Evolutionary conservation across 768 basidiomycete genomes (phyloP).

Genomic region (Leccinum olivaceopallidum): DNA sequence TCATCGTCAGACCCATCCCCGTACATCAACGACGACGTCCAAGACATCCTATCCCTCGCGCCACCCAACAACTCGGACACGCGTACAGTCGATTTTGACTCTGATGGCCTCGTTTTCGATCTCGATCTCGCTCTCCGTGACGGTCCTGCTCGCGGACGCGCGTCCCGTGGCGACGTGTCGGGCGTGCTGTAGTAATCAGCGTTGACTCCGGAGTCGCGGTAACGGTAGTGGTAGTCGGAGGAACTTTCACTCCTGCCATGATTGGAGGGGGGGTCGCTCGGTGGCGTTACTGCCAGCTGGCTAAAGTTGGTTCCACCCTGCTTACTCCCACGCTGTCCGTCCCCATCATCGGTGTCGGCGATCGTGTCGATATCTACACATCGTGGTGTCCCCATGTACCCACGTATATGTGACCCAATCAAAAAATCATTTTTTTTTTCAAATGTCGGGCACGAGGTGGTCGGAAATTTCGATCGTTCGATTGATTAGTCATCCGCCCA

Average conservation of each 20-base stretch:
- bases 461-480: background rate
- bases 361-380: background rate
- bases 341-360: background rate
- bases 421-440: background rate
- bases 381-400: background rate
- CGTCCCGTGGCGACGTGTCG: conserved; percentile 19
- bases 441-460: background rate
- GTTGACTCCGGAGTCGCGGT: conserved; percentile 8
- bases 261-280: background rate
- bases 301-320: background rate
- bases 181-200: conserved; percentile 25
- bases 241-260: background rate
- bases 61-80: conserved; percentile 7
- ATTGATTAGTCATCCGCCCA: background rate
- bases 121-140: background rate
- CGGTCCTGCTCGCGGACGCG: conserved; percentile 1
- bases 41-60: background rate
- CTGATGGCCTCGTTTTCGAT: background rate
- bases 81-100: background rate
- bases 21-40: conserved; percentile 5
- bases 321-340: background rate
- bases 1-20: background rate
- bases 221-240: background rate
- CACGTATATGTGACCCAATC: background rate
- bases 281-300: background rate